Evolutionary conservation across 495 filamentous ascomycete genomes (phyloP).

Genomic region (Xylaria flabelliformis): DNA sequence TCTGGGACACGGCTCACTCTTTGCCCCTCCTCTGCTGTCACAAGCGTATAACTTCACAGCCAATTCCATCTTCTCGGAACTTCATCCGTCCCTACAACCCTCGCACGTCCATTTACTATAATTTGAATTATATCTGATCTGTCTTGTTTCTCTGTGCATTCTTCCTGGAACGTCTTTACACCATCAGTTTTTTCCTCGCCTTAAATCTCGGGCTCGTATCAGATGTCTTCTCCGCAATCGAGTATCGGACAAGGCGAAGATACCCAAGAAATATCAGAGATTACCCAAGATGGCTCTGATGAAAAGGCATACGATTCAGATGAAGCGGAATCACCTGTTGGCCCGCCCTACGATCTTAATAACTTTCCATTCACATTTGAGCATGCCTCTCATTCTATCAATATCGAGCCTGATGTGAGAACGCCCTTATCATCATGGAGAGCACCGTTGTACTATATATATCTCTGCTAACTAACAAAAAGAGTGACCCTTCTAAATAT

Average conservation of each 20-base stretch:
- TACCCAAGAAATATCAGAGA: neutral
- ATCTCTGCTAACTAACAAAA: slow-evolving; percentile 8
- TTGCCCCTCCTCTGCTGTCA: neutral
- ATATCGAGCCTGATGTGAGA: slow-evolving; percentile 43
- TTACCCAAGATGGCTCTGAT: neutral
- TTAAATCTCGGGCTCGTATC: neutral
- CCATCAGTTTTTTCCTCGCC: neutral
- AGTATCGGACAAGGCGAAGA: slow-evolving; percentile 12
- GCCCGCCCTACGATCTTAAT: slow-evolving; percentile 22
- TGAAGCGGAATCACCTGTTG: neutral
- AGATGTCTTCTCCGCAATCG: slow-evolving; percentile 11
- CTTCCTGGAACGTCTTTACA: neutral
- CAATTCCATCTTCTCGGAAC: neutral
- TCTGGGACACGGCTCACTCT: neutral
- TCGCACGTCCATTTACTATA: neutral
- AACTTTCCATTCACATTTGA: slow-evolving; percentile 47
- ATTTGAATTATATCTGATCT: neutral
- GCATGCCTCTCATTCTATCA: slow-evolving; percentile 27
- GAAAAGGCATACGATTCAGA: neutral
- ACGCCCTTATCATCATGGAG: slow-evolving; percentile 14
- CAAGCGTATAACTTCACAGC: slow-evolving; percentile 7
- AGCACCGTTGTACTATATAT: neutral
- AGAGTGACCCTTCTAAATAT: slow-evolving; percentile 17
- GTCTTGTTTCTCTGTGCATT: neutral
- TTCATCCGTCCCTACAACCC: neutral